These are phyloP conservation scores for Nicotiana tabacum DNA, from an alignment of 257 asterid species.

Conservation along the genomic window DNA sequence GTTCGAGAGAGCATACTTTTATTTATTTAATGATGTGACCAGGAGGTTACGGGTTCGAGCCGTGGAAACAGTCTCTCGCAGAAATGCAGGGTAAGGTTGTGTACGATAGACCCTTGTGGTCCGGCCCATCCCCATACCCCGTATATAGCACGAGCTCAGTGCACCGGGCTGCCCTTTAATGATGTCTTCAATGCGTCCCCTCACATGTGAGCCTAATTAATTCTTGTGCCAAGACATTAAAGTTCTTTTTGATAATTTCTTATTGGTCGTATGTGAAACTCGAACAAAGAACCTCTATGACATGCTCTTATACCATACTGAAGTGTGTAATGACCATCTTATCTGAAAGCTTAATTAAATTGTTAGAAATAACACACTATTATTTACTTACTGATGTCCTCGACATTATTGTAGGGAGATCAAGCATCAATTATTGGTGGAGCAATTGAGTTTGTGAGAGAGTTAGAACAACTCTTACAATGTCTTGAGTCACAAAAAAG, in stretches of 20 bases:
- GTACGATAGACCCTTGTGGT: no score
- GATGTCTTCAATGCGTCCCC: no score
- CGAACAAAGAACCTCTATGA: not conserved
- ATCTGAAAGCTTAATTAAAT: not conserved
- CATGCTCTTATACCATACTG: not conserved
- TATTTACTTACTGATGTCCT: not conserved
- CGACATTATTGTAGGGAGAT: slow-evolving; percentile 54
- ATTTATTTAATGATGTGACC: no score
- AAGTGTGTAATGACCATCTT: not conserved
- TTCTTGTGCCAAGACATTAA: not conserved
- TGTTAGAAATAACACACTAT: not conserved
- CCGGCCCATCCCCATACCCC: no score
- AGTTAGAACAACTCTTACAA: slow-evolving; percentile 83
- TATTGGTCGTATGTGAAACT: not conserved
- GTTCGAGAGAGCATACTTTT: not conserved
- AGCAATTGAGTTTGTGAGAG: slow-evolving; percentile 92
- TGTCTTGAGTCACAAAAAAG: slow-evolving; percentile 95
- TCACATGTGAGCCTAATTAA: no score
- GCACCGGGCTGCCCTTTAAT: no score
- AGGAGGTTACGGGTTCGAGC: no score
- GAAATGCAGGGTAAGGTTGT: no score
- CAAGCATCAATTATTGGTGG: slow-evolving; percentile 98
- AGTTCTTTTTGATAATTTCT: not conserved
- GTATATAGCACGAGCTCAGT: no score
- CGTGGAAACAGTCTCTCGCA: no score